Conservation (phyloP, 2,329 filamentous ascomycete genomes). For the Simplicillium aogashimaense region DNA sequence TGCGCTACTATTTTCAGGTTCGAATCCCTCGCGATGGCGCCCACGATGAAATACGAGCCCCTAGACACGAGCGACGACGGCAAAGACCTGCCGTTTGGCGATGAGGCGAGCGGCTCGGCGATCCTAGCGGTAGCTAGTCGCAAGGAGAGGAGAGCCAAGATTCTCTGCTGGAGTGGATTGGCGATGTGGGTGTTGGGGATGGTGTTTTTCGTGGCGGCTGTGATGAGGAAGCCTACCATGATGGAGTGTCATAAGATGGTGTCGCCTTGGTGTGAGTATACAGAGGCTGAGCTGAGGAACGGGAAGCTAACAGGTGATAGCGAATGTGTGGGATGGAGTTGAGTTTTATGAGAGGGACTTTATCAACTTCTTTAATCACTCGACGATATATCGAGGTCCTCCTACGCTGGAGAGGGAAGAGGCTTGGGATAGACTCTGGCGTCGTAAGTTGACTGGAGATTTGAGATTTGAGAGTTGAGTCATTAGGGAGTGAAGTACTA, state of each 20-base stretch:
- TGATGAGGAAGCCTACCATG: slow-evolving; percentile 22
- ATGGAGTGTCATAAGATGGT: slow-evolving; percentile 19
- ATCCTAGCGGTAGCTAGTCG: no score
- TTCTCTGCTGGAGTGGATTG: no score
- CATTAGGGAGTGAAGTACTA: no score
- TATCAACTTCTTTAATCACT: slow-evolving; percentile 1
- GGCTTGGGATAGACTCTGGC: slow-evolving; percentile 5
- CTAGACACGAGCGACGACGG: no score
- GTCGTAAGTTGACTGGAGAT: slow-evolving; percentile 3
- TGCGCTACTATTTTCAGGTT: no score
- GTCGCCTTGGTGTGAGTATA: slow-evolving; percentile 1
- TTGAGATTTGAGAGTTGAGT: no score
- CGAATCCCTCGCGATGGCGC: no score
- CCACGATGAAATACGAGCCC: no score
- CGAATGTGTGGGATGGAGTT: not conserved
- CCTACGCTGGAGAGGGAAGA: slow-evolving; percentile 1
- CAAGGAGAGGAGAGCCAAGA: no score
- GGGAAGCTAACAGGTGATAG: not conserved
- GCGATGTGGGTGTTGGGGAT: not conserved
- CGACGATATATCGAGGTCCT: slow-evolving; percentile 3
- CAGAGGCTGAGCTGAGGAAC: not conserved
- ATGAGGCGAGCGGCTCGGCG: no score
- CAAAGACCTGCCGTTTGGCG: no score
- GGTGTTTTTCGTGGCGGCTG: slow-evolving; percentile 9
- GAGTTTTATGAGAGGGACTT: slow-evolving; percentile 3